Conservation (phyloP, 306 rosid genomes). For the Mimosa pudica region DNA sequence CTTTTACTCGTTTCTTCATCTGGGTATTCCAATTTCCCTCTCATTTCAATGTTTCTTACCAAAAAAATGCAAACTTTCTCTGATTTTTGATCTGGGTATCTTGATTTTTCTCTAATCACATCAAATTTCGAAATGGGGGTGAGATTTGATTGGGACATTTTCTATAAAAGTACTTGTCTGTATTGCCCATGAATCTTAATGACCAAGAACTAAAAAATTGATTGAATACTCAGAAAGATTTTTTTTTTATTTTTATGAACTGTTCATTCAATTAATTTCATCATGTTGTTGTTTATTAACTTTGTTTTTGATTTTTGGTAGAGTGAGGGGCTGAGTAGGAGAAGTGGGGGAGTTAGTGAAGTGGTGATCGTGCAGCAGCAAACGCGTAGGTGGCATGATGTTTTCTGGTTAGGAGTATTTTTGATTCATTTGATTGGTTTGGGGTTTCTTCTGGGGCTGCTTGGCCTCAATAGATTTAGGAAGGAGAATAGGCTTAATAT, state of each 20-base stretch:
- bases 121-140: background rate
- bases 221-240: too few relatives aligned
- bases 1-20: too few relatives aligned
- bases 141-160: constrained; percentile 10
- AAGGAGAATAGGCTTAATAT: constrained; percentile 71
- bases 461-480: constrained; percentile 87
- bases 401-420: constrained; percentile 82
- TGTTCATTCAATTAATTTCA: background rate
- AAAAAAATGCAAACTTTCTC: background rate
- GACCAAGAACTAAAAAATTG: too few relatives aligned
- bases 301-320: constrained; percentile 20
- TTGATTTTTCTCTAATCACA: background rate
- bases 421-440: constrained; percentile 67
- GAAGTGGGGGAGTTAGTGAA: constrained; percentile 51
- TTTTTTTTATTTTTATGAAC: too few relatives aligned
- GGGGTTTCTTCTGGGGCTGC: constrained; percentile 63
- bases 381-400: constrained; percentile 79
- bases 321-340: constrained; percentile 54
- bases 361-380: constrained; percentile 57
- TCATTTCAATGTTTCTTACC: constrained; percentile 15
- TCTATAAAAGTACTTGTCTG: too few relatives aligned
- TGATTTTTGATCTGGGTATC: background rate
- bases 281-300: background rate
- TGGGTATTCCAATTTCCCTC: background rate
- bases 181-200: too few relatives aligned